Percentiles rank a stretch among this genome's conserved stretches.
These are phyloP conservation scores for Ceratobasidium sp. DNA, from an alignment of 1,284 basidiomycete genomes.

Conservation along the genomic window DNA sequence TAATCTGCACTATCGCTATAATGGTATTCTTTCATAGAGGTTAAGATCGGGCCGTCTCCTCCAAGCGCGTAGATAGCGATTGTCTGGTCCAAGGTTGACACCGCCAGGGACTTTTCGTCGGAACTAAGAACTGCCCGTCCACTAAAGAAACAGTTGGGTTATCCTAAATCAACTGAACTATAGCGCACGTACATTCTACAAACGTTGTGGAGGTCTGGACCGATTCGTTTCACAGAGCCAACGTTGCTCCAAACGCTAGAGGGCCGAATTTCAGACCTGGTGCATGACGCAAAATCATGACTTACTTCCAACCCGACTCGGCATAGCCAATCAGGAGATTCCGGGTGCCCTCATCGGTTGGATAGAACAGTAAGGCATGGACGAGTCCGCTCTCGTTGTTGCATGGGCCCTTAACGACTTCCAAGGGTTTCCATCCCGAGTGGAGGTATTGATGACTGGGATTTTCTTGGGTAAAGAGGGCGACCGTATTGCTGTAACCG, in stretches of 20 bases:
- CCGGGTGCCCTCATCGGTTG: neutral
- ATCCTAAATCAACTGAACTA: too few species aligned
- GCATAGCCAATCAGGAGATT: neutral
- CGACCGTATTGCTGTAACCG: neutral
- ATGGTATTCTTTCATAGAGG: neutral
- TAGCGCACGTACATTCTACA: neutral
- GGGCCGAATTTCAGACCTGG: neutral
- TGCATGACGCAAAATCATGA: neutral
- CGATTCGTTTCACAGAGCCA: neutral
- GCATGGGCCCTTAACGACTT: neutral
- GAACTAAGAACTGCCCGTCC: neutral
- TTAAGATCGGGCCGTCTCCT: neutral
- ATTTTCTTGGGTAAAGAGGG: neutral
- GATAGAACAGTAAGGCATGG: neutral
- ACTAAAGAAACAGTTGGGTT: neutral
- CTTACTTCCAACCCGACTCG: neutral
- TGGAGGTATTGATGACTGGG: neutral
- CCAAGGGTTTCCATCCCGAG: neutral
- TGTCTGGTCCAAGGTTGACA: neutral
- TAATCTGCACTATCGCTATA: neutral
- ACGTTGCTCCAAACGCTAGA: neutral
- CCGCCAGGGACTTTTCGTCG: neutral
- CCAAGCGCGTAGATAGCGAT: neutral
- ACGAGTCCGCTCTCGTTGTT: neutral
- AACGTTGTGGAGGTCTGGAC: neutral